These are phyloP conservation scores for Euphorbia tirucalli DNA, from an alignment of 345 rosid species.

Conservation along the genomic window DNA sequence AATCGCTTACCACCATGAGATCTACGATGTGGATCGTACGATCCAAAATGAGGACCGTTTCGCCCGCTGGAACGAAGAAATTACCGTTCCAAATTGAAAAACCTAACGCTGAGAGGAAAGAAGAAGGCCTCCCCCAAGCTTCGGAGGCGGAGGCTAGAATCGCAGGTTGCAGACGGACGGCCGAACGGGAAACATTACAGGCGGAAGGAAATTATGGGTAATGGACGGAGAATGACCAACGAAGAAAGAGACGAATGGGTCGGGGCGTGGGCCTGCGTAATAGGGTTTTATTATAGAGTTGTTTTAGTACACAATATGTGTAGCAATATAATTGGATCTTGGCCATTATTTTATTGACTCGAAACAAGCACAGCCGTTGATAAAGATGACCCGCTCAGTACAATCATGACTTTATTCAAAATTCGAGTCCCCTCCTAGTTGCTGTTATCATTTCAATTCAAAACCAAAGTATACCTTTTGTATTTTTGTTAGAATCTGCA, in stretches of 20 bases:
- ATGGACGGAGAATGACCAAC: not conserved
- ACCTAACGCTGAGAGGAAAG: not conserved
- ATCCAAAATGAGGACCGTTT: conserved; percentile 1
- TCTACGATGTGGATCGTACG: not conserved
- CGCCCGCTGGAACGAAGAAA: not conserved
- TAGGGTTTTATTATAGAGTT: conserved; percentile 4
- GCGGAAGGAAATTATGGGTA: not conserved
- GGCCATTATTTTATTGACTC: not conserved
- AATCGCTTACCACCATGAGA: conserved; percentile 3
- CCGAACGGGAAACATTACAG: not conserved
- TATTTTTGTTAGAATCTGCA: too few relatives aligned
- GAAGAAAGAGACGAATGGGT: not conserved
- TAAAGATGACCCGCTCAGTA: not conserved
- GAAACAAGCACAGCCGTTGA: not conserved
- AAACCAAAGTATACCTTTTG: too few relatives aligned
- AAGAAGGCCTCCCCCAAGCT: not conserved
- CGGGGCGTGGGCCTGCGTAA: not conserved
- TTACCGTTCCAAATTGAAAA: not conserved
- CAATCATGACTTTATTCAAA: not conserved
- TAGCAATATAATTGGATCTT: not conserved
- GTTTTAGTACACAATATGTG: not conserved
- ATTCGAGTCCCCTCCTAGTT: not conserved
- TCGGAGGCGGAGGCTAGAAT: not conserved
- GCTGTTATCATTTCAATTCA: not conserved
- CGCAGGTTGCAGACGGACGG: not conserved